Percentiles rank a stretch among this genome's conserved stretches.
Evolutionary conservation across 1,284 basidiomycete genomes (phyloP).

Genomic region (Malassezia cuniculi): DNA sequence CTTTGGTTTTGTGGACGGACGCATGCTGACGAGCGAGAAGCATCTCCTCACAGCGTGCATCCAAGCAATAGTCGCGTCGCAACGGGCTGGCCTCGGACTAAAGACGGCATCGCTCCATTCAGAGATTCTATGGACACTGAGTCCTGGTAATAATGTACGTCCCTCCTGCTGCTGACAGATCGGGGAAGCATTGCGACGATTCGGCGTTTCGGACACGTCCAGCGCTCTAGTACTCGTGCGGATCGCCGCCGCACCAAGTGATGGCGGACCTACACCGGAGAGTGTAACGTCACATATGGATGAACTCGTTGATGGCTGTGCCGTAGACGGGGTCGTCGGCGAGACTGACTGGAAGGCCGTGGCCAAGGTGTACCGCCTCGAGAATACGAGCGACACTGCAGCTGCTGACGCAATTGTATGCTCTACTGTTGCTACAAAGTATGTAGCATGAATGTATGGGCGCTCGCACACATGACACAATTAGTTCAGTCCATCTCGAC

Average conservation of each 20-base stretch:
- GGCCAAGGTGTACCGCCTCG: slow-evolving; percentile 8
- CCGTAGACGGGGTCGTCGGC: neutral
- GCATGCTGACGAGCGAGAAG: slow-evolving; percentile 3
- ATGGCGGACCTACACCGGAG: neutral
- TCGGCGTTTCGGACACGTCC: slow-evolving; percentile 9
- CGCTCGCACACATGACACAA: too few species aligned
- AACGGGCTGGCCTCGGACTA: slow-evolving; percentile 1
- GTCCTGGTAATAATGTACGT: slow-evolving; percentile 15
- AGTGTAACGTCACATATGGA: slow-evolving; percentile 5
- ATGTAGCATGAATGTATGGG: slow-evolving; percentile 1
- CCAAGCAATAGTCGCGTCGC: slow-evolving; percentile 9
- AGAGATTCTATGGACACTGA: slow-evolving; percentile 16
- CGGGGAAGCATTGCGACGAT: slow-evolving; percentile 12
- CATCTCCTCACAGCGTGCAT: slow-evolving; percentile 12
- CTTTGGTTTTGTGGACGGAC: slow-evolving; percentile 12
- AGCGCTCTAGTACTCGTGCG: slow-evolving; percentile 8
- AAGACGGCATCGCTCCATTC: slow-evolving; percentile 18
- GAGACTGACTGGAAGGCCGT: slow-evolving; percentile 6
- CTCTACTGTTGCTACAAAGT: slow-evolving; percentile 12
- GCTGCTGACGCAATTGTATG: neutral
- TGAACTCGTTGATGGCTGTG: slow-evolving; percentile 8
- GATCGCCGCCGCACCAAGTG: slow-evolving; percentile 1
- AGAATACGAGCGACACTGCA: too few species aligned
- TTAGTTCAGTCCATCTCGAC: slow-evolving; percentile 17
- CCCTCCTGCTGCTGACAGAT: slow-evolving; percentile 5